A percentile compares a stretch with the other conserved stretches of the same genome.
phyloP scores from a whole-genome alignment of 768 basidiomycete genomes.

The Rubroboletus pulcherrimus region DNA sequence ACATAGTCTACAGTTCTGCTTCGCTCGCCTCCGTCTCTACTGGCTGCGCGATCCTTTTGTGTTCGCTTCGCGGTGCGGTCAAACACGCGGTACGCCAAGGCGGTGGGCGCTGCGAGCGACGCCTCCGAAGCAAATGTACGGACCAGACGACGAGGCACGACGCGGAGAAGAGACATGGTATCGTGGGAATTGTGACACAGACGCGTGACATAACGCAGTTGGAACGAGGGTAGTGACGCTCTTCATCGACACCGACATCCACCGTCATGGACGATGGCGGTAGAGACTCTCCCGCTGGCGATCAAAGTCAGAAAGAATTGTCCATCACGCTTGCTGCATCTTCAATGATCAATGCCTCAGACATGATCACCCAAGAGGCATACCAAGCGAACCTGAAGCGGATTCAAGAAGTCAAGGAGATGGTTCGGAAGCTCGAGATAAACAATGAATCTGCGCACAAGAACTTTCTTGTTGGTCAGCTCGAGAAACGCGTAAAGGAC shows the following conservation, averaged over 20 bases:
- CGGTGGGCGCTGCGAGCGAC: conserved; percentile 36
- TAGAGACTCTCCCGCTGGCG: not conserved
- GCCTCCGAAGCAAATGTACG: conserved; percentile 52
- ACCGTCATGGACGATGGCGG: conserved; percentile 18
- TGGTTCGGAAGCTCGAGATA: conserved; percentile 27
- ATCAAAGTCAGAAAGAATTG: conserved; percentile 8
- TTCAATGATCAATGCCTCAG: conserved; percentile 24
- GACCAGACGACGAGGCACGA: conserved; percentile 10
- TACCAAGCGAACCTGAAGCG: conserved; percentile 25
- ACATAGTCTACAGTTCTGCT: conserved; percentile 89
- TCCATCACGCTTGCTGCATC: conserved; percentile 21
- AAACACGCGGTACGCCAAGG: conserved; percentile 72
- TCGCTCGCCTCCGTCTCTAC: conserved; percentile 48
- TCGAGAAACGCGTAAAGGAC: conserved; percentile 36
- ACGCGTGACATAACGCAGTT: conserved; percentile 13
- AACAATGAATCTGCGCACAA: conserved; percentile 41
- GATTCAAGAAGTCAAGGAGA: conserved; percentile 31
- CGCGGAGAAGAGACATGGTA: conserved; percentile 10
- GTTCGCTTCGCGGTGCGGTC: conserved; percentile 74
- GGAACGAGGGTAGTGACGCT: not conserved
- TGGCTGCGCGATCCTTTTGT: conserved; percentile 75
- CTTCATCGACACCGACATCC: not conserved
- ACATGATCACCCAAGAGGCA: conserved; percentile 15
- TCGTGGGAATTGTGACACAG: conserved; percentile 18
- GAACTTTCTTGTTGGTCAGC: conserved; percentile 33